Evolutionary conservation across 352 stramenopile species (phyloP).

Genomic region (Thraustochytrium striatum): DNA sequence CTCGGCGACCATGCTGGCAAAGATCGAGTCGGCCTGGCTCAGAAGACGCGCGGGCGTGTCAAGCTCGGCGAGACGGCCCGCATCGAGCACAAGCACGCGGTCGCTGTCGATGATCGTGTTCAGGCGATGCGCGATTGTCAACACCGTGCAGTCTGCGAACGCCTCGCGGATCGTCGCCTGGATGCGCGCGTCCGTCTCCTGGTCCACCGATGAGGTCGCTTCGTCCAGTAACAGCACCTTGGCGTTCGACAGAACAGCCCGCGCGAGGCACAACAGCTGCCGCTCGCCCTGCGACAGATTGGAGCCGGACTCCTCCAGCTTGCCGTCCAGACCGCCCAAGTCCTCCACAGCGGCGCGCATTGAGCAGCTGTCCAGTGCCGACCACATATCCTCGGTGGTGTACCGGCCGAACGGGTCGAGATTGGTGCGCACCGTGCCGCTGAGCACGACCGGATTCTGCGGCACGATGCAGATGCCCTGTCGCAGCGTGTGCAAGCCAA

Average conservation of each 20-base stretch:
- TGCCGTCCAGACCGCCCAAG: constrained; percentile 57
- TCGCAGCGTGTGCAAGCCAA: constrained; percentile 60
- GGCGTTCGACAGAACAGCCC: constrained; percentile 67
- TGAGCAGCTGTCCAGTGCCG: constrained; percentile 52
- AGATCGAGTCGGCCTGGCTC: background rate
- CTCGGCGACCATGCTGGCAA: constrained; percentile 38
- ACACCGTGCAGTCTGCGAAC: constrained; percentile 61
- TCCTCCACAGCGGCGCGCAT: background rate
- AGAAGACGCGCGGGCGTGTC: constrained; percentile 54
- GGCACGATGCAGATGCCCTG: constrained; percentile 68
- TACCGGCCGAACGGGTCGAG: constrained; percentile 69
- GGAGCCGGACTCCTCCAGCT: constrained; percentile 65
- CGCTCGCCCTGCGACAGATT: constrained; percentile 77
- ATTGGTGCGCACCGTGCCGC: constrained; percentile 76
- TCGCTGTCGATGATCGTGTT: constrained; percentile 71
- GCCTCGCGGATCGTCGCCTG: constrained; percentile 71
- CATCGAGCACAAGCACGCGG: constrained; percentile 72
- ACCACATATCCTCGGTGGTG: constrained; percentile 55
- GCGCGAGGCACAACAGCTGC: constrained; percentile 75
- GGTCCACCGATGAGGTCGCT: constrained; percentile 77
- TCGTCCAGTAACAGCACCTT: constrained; percentile 79
- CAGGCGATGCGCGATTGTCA: constrained; percentile 74
- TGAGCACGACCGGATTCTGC: constrained; percentile 78
- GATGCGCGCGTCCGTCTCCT: constrained; percentile 73
- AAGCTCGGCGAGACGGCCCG: constrained; percentile 66